phyloP scores from a whole-genome alignment of 305 asterid genomes.

The Fraxinus velutina region DNA sequence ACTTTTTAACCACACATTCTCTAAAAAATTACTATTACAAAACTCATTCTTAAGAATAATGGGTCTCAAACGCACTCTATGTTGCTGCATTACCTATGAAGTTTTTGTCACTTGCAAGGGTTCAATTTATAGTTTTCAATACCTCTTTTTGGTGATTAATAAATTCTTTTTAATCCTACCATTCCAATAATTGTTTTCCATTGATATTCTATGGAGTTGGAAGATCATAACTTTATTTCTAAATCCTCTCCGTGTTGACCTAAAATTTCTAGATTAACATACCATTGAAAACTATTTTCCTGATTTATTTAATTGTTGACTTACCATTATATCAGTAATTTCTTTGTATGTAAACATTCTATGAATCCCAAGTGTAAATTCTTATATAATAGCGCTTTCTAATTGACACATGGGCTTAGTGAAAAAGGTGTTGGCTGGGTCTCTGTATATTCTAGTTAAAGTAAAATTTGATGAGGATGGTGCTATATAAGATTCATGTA shows the following conservation, averaged over 20 bases:
- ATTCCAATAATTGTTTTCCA: background rate
- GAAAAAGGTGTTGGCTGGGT: background rate
- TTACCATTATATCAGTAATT: background rate
- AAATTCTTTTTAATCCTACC: background rate
- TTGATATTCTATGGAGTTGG: slow-evolving; percentile 8
- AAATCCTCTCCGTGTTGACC: background rate
- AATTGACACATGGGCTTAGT: background rate
- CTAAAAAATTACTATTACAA: too few species aligned
- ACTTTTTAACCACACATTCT: too few species aligned
- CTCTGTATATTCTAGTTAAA: background rate
- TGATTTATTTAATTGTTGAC: background rate
- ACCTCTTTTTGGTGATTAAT: background rate
- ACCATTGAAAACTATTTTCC: background rate
- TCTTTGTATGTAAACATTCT: background rate
- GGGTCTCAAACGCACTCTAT: too few species aligned
- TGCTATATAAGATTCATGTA: background rate
- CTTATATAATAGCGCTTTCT: background rate
- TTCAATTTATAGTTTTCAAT: background rate
- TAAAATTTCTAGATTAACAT: background rate
- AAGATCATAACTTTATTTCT: slow-evolving; percentile 5
- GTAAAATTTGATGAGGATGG: background rate
- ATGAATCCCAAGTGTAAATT: background rate
- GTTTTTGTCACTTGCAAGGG: slow-evolving; percentile 8
- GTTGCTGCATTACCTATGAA: slow-evolving; percentile 13
- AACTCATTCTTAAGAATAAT: too few species aligned